Percentiles rank a stretch among this genome's conserved stretches.
Conservation (phyloP, 2,329 filamentous ascomycete genomes). For the Diaporthe vexans region DNA sequence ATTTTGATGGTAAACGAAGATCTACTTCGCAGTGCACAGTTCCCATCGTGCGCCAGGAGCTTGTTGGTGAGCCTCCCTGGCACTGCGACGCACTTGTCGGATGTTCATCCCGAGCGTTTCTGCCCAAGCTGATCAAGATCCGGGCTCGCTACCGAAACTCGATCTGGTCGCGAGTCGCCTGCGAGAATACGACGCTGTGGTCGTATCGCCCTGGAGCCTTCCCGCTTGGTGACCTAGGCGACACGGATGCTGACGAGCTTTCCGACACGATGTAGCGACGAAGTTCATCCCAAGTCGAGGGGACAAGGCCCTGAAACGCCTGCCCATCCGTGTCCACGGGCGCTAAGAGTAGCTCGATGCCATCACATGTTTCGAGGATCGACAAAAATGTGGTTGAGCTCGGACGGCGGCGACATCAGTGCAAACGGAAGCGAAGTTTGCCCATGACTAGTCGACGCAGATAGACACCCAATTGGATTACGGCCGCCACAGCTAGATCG, state of each 20-base stretch:
- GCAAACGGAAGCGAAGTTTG: constrained; percentile 17
- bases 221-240: constrained; percentile 11
- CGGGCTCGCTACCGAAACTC: constrained; percentile 25
- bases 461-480: constrained; percentile 5
- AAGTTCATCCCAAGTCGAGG: constrained; percentile 16
- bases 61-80: neutral
- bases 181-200: constrained; percentile 14
- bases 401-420: constrained; percentile 16
- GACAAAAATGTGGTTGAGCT: constrained; percentile 26
- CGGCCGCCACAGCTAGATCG: neutral
- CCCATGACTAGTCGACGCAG: constrained; percentile 24
- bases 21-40: neutral
- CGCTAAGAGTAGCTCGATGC: constrained; percentile 8
- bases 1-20: neutral
- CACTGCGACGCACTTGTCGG: neutral
- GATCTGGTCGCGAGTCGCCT: neutral
- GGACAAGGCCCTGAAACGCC: constrained; percentile 8
- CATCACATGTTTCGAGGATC: constrained; percentile 18
- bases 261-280: constrained; percentile 21
- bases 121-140: constrained; percentile 21
- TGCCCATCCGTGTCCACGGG: constrained; percentile 4
- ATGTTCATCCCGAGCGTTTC: constrained; percentile 13
- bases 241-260: constrained; percentile 19
- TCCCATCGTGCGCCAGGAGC: neutral
- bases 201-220: constrained; percentile 17